phyloP scores from a whole-genome alignment of 148 eudicot species.

The Rhododendron ferrugineum region DNA sequence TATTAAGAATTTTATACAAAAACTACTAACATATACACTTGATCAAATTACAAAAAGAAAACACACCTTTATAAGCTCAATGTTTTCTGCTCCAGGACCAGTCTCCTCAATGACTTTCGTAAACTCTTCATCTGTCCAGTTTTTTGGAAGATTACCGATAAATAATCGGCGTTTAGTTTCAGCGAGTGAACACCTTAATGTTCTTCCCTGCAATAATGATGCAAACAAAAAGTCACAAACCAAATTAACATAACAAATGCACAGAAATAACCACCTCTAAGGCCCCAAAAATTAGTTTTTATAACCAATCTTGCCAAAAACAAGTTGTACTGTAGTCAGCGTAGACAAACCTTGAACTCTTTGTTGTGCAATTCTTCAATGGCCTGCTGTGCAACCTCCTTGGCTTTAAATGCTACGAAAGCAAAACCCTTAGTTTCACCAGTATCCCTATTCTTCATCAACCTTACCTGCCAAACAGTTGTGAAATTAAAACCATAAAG shows the following conservation, averaged over 20 bases:
- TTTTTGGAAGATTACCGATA: slow-evolving; percentile 88
- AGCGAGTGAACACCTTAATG: slow-evolving; percentile 77
- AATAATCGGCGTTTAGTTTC: slow-evolving; percentile 84
- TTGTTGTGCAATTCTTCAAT: slow-evolving; percentile 77
- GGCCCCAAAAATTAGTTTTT: background rate
- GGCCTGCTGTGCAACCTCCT: slow-evolving; percentile 75
- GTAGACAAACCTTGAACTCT: slow-evolving; percentile 66
- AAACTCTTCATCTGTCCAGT: slow-evolving; percentile 85
- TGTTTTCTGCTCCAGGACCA: slow-evolving; percentile 87
- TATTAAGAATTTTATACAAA: background rate
- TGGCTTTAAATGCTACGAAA: slow-evolving; percentile 72
- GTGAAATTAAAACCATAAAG: background rate
- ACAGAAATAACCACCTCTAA: background rate
- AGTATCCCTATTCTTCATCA: slow-evolving; percentile 81
- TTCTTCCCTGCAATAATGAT: slow-evolving; percentile 61
- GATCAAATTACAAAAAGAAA: background rate
- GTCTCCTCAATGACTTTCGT: slow-evolving; percentile 67
- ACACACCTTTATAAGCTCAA: slow-evolving; percentile 84
- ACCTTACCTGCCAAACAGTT: slow-evolving; percentile 50
- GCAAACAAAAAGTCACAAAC: background rate
- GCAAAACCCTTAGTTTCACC: slow-evolving; percentile 94
- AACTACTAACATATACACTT: background rate
- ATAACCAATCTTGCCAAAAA: background rate
- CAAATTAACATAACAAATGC: background rate
- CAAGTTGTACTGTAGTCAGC: background rate